A percentile compares a stretch with the other conserved stretches of the same genome.
phyloP scores from a whole-genome alignment of 345 rosid genomes.

The Hevea brasiliensis region DNA sequence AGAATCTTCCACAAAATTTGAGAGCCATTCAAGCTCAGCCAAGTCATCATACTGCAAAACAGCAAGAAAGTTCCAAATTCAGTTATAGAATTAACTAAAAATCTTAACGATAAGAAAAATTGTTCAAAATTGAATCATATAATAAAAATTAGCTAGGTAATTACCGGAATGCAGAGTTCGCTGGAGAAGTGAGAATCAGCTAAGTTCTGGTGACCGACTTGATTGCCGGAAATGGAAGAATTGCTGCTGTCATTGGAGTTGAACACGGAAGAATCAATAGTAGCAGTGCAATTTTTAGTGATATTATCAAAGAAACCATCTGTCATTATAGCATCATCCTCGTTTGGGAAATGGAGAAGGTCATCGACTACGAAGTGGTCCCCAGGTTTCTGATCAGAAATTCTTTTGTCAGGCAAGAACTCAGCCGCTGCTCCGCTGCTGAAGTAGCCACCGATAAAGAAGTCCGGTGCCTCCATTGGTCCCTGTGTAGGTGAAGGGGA shows the following conservation, averaged over 20 bases:
- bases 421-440: conserved; percentile 21
- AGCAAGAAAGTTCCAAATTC: background rate
- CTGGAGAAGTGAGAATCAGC: conserved; percentile 46
- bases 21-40: conserved; percentile 83
- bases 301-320: conserved; percentile 42
- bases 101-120: background rate
- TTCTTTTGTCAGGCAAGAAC: conserved; percentile 41
- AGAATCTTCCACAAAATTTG: conserved; percentile 75
- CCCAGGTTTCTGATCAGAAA: conserved; percentile 29
- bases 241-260: conserved; percentile 42
- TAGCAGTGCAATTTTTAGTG: conserved; percentile 34
- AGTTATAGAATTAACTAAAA: background rate
- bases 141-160: background rate
- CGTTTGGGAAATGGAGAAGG: conserved; percentile 68
- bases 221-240: conserved; percentile 40
- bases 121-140: no score
- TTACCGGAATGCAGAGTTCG: conserved; percentile 74
- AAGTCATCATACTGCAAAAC: conserved; percentile 56
- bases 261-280: conserved; percentile 40
- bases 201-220: conserved; percentile 32
- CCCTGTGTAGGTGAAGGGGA: background rate
- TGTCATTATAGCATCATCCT: conserved; percentile 36
- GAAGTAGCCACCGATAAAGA: conserved; percentile 35
- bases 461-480: conserved; percentile 49
- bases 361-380: conserved; percentile 63